A percentile compares a stretch with the other conserved stretches of the same genome.
Evolutionary conservation across 768 basidiomycete species (phyloP).

Genomic region (Boletus vermiculosoides): DNA sequence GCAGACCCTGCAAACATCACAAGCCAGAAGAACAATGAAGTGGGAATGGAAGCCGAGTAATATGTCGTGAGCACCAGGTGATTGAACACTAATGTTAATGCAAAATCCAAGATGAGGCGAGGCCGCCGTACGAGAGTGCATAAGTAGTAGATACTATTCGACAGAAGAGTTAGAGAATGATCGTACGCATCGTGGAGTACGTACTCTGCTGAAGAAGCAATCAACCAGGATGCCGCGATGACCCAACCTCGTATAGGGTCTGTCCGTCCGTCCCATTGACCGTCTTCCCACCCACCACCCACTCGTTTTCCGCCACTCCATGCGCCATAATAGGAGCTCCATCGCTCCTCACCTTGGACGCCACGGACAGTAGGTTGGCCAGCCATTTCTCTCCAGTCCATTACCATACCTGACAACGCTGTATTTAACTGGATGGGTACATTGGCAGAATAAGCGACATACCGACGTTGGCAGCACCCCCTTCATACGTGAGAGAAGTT

Average conservation of each 20-base stretch:
- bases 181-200: constrained; percentile 35
- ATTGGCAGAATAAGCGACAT: constrained; percentile 25
- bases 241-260: constrained; percentile 90
- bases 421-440: neutral
- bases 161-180: constrained; percentile 11
- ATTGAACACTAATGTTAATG: constrained; percentile 85
- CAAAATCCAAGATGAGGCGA: constrained; percentile 92
- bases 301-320: constrained; percentile 82
- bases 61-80: constrained; percentile 95
- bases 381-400: constrained; percentile 98
- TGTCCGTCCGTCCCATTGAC: constrained; percentile 62
- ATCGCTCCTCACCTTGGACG: constrained; percentile 60
- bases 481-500: constrained; percentile 68
- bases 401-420: constrained; percentile 66
- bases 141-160: constrained; percentile 65
- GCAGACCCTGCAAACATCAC: constrained; percentile 69
- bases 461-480: constrained; percentile 80
- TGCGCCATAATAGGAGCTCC: constrained; percentile 66
- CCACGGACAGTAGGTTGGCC: constrained; percentile 74
- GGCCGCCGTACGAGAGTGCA: constrained; percentile 88
- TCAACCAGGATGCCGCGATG: constrained; percentile 82
- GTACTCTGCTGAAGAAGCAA: constrained; percentile 82
- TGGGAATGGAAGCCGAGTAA: constrained; percentile 63
- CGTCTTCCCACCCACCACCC: constrained; percentile 48
- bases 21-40: constrained; percentile 91